phyloP scores from a whole-genome alignment of 2,329 filamentous ascomycete species.

The Nigrospora sphaerica region DNA sequence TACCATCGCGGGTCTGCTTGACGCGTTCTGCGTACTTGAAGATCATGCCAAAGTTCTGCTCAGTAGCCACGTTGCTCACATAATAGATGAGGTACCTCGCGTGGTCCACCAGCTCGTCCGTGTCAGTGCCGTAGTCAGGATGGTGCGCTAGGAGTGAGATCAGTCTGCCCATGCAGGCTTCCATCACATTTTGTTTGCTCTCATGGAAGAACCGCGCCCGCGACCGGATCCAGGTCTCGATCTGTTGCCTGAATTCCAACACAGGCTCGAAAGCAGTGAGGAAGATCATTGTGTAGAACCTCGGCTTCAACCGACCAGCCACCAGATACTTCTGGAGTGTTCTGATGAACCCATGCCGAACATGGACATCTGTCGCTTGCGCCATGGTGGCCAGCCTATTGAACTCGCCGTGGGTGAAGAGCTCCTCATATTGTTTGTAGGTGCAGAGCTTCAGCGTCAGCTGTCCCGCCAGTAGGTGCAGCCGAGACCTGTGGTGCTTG shows the following conservation, averaged over 20 bases:
- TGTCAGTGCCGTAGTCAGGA: constrained; percentile 69
- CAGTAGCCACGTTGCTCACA: constrained; percentile 71
- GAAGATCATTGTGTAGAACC: constrained; percentile 88
- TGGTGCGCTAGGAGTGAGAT: constrained; percentile 89
- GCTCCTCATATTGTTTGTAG: constrained; percentile 65
- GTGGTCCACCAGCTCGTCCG: constrained; percentile 70
- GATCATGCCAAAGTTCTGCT: constrained; percentile 81
- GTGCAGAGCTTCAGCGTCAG: constrained; percentile 79
- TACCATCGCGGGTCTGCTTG: constrained; percentile 80
- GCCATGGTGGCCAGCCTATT: constrained; percentile 73
- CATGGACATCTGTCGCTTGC: constrained; percentile 68
- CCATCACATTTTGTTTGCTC: constrained; percentile 60
- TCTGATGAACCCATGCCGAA: constrained; percentile 72
- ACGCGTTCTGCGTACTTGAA: constrained; percentile 89
- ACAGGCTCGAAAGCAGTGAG: constrained; percentile 86
- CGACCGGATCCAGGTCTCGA: constrained; percentile 84
- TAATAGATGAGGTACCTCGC: constrained; percentile 88
- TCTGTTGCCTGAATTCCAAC: constrained; percentile 62
- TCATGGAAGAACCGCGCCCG: constrained; percentile 60
- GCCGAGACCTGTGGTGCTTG: constrained; percentile 67
- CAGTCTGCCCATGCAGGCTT: constrained; percentile 73
- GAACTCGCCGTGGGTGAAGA: constrained; percentile 68
- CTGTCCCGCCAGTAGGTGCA: constrained; percentile 76
- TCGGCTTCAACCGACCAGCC: constrained; percentile 57
- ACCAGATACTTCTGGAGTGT: constrained; percentile 89